Evolutionary conservation across 257 asterid genomes (phyloP), one percentile per base, ranked within the genome.

Genomic region (Fraxinus cuspidata): DNA sequence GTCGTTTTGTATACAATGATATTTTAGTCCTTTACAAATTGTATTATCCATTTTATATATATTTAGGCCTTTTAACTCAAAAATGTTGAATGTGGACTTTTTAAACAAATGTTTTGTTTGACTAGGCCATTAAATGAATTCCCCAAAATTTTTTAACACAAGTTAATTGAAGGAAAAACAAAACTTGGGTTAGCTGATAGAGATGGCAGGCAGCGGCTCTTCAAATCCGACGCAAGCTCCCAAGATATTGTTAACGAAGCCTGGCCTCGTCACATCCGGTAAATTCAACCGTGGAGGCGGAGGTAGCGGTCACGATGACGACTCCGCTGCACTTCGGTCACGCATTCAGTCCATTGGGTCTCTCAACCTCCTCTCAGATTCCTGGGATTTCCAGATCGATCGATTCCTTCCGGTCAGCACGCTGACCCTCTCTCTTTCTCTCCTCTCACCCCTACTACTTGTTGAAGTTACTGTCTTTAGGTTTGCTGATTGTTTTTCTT

Each of bases 231-330:
- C 74, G 15, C 75, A 83, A 29, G 92, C 92, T 67, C 99, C 99
- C 73, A 95, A 95, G 83, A 95, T 95, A 84, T 77, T 95, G 73
- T 72, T 95, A 78, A 97, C 99, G 10, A 95, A 95, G 85, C 99
- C 99, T n/a, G 94, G 96, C 71, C 87, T 94, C 18, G 92, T 90
- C 75, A 70, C 89, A 77, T 77, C 92, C 72, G 89, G 90, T 19
- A 92, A 90, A 58, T 92, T 90, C 82, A 84, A 80, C 81, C 92
- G 91, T 31, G 90, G 89, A 74, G 91, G 86, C 75, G 85, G 73
- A 49, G 66, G 84, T 71, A 82, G 68, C 47, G 69, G 69, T 27
- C 69, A 25, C 35, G 96, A 93, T 35, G 99, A 95, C 18, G 98
- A 91, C 77, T 80, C 95, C 29, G 73, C 95, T 16, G 87, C 94